Evolutionary conservation across 495 filamentous ascomycete species (phyloP).

Genomic region (Aspergillus ostianus): DNA sequence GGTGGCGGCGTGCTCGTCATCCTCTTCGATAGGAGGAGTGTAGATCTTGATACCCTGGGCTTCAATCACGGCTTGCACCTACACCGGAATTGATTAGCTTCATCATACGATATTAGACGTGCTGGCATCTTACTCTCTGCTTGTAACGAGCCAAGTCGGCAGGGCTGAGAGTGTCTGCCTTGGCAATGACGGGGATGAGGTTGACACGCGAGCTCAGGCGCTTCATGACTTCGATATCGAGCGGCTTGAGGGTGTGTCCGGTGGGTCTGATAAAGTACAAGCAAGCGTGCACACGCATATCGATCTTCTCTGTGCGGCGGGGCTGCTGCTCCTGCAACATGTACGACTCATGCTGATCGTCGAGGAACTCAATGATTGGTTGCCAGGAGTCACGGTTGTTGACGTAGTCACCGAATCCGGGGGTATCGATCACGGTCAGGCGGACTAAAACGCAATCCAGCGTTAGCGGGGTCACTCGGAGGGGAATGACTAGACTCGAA

Average conservation of each 20-base stretch:
- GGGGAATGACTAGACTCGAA: background rate
- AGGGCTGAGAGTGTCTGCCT: constrained; percentile 96
- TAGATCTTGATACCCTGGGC: constrained; percentile 99
- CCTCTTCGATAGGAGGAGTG: constrained; percentile 93
- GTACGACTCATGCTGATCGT: constrained; percentile 99
- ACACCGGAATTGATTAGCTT: constrained; percentile 1
- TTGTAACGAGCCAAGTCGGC: constrained; percentile 90
- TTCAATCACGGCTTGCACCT: constrained; percentile 95
- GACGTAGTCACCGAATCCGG: constrained; percentile 98
- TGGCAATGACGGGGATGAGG: constrained; percentile 95
- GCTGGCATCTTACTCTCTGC: constrained; percentile 63
- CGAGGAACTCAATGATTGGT: constrained; percentile 98
- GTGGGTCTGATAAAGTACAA: constrained; percentile 99
- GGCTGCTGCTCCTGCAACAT: constrained; percentile 99
- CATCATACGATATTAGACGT: no score
- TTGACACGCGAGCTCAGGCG: constrained; percentile 95
- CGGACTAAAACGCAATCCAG: constrained; percentile 61
- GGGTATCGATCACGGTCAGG: constrained; percentile 97
- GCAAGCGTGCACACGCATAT: constrained; percentile 97
- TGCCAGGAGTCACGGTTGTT: constrained; percentile 99
- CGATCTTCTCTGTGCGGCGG: constrained; percentile 95
- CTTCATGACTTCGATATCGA: constrained; percentile 99
- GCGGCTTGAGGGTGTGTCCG: constrained; percentile 95
- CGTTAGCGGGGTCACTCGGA: constrained; percentile 15
- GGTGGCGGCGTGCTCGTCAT: constrained; percentile 91